Base-by-base conservation (phyloP, 176 grass and related monocot species). In the Eragrostis nindensis region DNA sequence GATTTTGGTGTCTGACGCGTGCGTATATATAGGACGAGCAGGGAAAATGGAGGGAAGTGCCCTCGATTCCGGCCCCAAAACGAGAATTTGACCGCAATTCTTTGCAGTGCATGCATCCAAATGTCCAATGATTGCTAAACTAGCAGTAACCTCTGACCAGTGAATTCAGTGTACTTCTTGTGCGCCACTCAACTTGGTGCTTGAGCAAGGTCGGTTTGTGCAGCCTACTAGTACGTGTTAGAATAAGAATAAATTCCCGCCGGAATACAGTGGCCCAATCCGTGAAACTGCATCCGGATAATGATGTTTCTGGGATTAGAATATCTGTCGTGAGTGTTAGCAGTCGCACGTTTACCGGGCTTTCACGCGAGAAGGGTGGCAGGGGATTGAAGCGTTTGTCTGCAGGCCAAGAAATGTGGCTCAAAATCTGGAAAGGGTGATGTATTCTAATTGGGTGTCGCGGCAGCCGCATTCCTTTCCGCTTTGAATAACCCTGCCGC, bases 331-430 rank as follows among this genome's bases (percentile, higher is more conserved):
- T 32, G 3, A 21, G 50, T 62, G 79, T 60, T 61, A 16, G 63
- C 82, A 68, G 82, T 42, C 74, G 15, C 11, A 65, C 9, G 13
- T 52, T 82, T 77, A 45, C 72, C 72, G 49, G 48, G 21, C 42
- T 53, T 13, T 50, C 43, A 82, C 73, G 78, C 71, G 32, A 70
- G 30, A 30, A 48, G 27, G 62, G 64, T 53, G n/a, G 63, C 53
- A 70, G 30, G 27, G 44, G 15, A 57, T 73, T 25, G 14, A 85
- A 85, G 67, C 55, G 29, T 68, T 69, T 53, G 72, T 63, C 79
- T 25, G 54, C 71, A 18, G 78, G 24, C 85, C 85, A 64, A 54
- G 57, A 81, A 77, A 87, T 63, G 45, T 21, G 64, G 85, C 85
- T 15, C 56, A 0, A 83, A 57, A 78, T 55, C 80, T 39, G 86